A percentile compares a stretch with the other conserved stretches of the same genome.
These are phyloP conservation scores for Boeremia lycopersici DNA, from an alignment of 2,329 filamentous ascomycete species.

Conservation along the genomic window DNA sequence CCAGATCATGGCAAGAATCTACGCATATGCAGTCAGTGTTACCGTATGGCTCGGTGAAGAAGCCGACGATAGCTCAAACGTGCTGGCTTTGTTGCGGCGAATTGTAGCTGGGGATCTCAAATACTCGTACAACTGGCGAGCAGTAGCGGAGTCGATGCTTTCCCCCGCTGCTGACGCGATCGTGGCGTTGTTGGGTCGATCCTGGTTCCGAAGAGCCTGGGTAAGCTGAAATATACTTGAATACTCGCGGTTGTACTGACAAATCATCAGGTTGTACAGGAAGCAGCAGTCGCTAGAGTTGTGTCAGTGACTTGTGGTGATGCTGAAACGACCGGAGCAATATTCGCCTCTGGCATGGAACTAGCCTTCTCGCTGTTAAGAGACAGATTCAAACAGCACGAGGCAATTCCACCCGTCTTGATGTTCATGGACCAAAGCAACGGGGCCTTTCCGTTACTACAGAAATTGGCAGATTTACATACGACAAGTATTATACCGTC, in stretches of 20 bases:
- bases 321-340: constrained; percentile 13
- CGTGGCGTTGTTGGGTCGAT: constrained; percentile 4
- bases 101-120: neutral
- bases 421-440: neutral
- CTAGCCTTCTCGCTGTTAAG: neutral
- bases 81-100: neutral
- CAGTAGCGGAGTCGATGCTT: neutral
- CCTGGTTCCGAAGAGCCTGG: constrained; percentile 19
- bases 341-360: constrained; percentile 14
- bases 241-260: neutral
- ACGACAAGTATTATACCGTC: neutral
- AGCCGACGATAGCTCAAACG: neutral
- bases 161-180: neutral
- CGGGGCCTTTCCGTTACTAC: neutral
- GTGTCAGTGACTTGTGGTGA: neutral
- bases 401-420: neutral
- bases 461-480: neutral
- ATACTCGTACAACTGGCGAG: neutral
- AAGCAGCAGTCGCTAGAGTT: constrained; percentile 8
- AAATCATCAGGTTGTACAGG: constrained; percentile 10
- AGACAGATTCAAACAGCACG: neutral
- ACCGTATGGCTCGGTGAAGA: constrained; percentile 33
- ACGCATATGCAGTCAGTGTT: constrained; percentile 28
- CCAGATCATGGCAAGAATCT: constrained; percentile 35
- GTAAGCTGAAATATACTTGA: neutral